A percentile compares a stretch with the other conserved stretches of the same genome.
phyloP scores from a whole-genome alignment of 2,329 filamentous ascomycete genomes.

The Fusarium illudens region DNA sequence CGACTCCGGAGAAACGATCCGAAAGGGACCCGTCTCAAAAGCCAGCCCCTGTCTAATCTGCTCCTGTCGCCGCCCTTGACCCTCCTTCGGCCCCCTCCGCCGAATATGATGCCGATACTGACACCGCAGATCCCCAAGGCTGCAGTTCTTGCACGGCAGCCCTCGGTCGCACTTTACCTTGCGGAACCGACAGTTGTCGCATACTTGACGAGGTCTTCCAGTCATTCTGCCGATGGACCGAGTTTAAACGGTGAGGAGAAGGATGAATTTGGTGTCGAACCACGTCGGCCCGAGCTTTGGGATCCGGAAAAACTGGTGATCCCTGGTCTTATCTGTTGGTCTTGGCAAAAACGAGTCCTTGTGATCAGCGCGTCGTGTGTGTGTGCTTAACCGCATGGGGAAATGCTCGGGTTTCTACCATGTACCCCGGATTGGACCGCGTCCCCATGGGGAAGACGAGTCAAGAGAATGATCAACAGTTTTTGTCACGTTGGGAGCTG shows the following conservation, averaged over 20 bases:
- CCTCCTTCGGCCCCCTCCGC: constrained; percentile 42
- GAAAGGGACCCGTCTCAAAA: constrained; percentile 20
- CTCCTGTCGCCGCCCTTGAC: constrained; percentile 41
- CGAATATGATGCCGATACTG: constrained; percentile 45
- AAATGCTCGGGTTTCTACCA: constrained; percentile 16
- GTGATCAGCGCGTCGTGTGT: not conserved
- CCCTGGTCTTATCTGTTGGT: not conserved
- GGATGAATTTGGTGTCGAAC: not conserved
- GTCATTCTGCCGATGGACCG: not conserved
- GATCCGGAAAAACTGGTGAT: not conserved
- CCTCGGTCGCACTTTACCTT: constrained; percentile 48
- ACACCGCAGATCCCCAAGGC: constrained; percentile 39
- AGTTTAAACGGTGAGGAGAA: not conserved
- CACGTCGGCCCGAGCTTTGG: not conserved
- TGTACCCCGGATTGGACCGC: constrained; percentile 1
- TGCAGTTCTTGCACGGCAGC: constrained; percentile 43
- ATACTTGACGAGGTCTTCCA: constrained; percentile 36
- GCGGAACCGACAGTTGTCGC: constrained; percentile 45
- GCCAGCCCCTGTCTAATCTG: constrained; percentile 42
- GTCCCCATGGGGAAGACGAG: not conserved
- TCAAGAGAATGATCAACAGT: constrained; percentile 10
- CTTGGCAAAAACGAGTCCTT: not conserved
- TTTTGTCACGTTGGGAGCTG: constrained; percentile 14
- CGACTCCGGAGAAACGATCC: constrained; percentile 32
- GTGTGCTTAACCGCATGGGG: constrained; percentile 16